Conservation (phyloP, 192 early-diverging fungal species). For the Helicostylum pulchrum region DNA sequence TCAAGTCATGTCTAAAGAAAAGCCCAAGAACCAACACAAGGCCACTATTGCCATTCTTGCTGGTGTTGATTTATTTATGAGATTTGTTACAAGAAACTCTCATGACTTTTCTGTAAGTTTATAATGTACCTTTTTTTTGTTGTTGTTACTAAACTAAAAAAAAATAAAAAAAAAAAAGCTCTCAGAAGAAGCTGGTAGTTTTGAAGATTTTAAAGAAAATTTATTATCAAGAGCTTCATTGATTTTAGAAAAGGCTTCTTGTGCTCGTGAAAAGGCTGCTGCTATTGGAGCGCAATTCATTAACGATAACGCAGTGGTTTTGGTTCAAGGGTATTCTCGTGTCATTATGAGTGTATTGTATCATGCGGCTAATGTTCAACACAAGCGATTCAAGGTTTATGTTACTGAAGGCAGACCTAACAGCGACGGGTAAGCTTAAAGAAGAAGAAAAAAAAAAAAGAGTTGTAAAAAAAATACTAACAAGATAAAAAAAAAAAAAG, state of each 20-base stretch:
- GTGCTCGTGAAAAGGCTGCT: slow-evolving; percentile 75
- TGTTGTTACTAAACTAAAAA: neutral
- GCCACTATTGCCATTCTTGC: slow-evolving; percentile 82
- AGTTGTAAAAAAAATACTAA: neutral
- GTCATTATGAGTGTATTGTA: slow-evolving; percentile 85
- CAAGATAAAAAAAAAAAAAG: slow-evolving; percentile 21
- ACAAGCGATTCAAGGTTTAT: slow-evolving; percentile 90
- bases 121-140: neutral
- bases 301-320: slow-evolving; percentile 73
- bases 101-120: slow-evolving; percentile 56
- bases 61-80: slow-evolving; percentile 82
- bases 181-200: slow-evolving; percentile 29
- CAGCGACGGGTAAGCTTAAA: slow-evolving; percentile 53
- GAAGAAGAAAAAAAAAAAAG: neutral
- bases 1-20: slow-evolving; percentile 5
- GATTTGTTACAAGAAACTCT: slow-evolving; percentile 59
- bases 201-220: slow-evolving; percentile 67
- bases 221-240: slow-evolving; percentile 66
- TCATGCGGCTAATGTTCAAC: slow-evolving; percentile 63
- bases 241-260: slow-evolving; percentile 71
- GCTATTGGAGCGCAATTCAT: slow-evolving; percentile 76
- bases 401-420: slow-evolving; percentile 88
- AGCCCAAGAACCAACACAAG: slow-evolving; percentile 36
- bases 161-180: slow-evolving; percentile 4
- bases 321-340: slow-evolving; percentile 95